Conservation (phyloP, 108 stramenopile genomes). For the Skeletonema costatum region DNA sequence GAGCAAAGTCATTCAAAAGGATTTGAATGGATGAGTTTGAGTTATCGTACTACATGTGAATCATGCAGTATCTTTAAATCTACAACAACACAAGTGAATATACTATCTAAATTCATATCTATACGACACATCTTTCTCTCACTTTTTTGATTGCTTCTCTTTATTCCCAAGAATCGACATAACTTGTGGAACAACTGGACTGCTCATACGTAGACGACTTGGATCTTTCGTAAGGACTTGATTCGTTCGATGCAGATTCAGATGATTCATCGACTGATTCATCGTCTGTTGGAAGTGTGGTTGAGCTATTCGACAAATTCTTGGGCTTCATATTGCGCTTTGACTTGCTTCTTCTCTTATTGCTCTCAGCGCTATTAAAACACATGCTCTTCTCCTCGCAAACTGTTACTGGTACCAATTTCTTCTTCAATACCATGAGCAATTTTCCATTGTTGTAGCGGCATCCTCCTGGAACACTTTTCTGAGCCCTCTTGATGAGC, state of each 20-base stretch:
- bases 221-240: constrained; percentile 5
- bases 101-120: neutral
- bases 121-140: neutral
- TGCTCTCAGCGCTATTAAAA: neutral
- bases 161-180: constrained; percentile 36
- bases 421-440: constrained; percentile 71
- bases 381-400: constrained; percentile 9
- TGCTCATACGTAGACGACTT: neutral
- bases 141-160: neutral
- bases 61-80: too few species aligned
- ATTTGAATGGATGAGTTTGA: neutral
- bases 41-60: neutral
- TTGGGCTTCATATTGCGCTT: neutral
- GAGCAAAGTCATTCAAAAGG: constrained; percentile 21
- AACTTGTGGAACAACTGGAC: constrained; percentile 23
- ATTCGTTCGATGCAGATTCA: neutral
- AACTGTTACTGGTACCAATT: constrained; percentile 18
- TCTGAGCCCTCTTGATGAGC: constrained; percentile 74
- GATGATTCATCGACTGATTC: constrained; percentile 15
- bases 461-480: constrained; percentile 78
- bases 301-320: constrained; percentile 4
- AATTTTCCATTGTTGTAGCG: constrained; percentile 82
- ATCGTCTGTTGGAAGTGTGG: constrained; percentile 20
- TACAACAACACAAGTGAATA: neutral
- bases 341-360: neutral